Percentiles rank a stretch among this genome's conserved stretches.
phyloP scores from a whole-genome alignment of 106 monocot genomes.

The Dioscorea alata region DNA sequence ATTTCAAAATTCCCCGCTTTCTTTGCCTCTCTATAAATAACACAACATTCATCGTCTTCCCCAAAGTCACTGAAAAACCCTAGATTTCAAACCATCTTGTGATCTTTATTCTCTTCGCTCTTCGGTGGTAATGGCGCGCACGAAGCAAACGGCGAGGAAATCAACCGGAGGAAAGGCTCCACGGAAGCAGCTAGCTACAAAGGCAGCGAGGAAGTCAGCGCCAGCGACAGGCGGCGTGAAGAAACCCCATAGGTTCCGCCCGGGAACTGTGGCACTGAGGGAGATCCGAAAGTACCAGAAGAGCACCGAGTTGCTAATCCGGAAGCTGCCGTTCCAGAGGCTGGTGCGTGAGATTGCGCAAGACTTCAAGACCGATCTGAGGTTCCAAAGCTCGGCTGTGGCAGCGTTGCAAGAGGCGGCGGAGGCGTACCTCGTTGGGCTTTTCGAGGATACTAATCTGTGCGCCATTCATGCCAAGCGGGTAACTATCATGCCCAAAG shows the following conservation, averaged over 20 bases:
- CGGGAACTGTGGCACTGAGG: not conserved
- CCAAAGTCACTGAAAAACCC: not conserved
- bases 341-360: not conserved
- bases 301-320: not conserved
- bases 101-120: not conserved
- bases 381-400: not conserved
- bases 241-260: not conserved
- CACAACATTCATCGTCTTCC: not conserved
- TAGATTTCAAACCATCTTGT: not conserved
- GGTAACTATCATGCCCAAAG: not conserved
- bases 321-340: not conserved
- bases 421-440: not conserved
- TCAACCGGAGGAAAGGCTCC: not conserved
- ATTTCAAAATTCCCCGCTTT: not conserved
- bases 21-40: not conserved
- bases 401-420: not conserved
- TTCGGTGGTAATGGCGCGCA: not conserved
- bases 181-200: not conserved
- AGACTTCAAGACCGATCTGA: not conserved
- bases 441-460: not conserved
- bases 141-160: conserved; percentile 1
- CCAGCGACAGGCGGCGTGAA: not conserved
- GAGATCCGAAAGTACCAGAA: conserved; percentile 1
- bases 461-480: not conserved
- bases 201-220: not conserved